phyloP scores from a whole-genome alignment of 129 eudicot species.

The Escallonia herrerae region DNA sequence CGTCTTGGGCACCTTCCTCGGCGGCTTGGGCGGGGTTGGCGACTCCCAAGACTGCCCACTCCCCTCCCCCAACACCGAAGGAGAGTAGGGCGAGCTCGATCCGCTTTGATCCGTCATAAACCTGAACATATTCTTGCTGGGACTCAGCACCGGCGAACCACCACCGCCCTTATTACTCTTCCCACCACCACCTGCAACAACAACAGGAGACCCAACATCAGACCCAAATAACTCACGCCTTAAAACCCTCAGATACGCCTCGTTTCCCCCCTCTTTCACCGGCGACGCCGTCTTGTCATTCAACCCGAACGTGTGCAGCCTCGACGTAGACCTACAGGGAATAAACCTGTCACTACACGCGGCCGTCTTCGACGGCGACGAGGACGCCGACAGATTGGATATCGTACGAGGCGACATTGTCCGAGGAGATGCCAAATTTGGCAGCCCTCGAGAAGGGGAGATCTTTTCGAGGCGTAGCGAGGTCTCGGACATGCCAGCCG shows the following conservation, averaged over 20 bases:
- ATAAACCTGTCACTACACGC: slow-evolving; percentile 92
- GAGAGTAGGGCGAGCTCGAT: slow-evolving; percentile 58
- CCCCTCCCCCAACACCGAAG: slow-evolving; percentile 73
- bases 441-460: slow-evolving; percentile 24
- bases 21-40: slow-evolving; percentile 76
- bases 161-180: slow-evolving; percentile 6
- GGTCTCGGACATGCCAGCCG: slow-evolving; percentile 79
- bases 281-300: slow-evolving; percentile 54
- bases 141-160: slow-evolving; percentile 47
- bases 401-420: slow-evolving; percentile 53
- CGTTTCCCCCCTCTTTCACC: slow-evolving; percentile 64
- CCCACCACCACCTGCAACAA: slow-evolving; percentile 39
- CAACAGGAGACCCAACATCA: slow-evolving; percentile 82
- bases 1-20: slow-evolving; percentile 89
- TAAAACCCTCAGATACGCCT: slow-evolving; percentile 70
- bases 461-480: slow-evolving; percentile 58
- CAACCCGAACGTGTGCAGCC: slow-evolving; percentile 89
- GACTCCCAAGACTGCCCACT: slow-evolving; percentile 42
- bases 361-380: slow-evolving; percentile 38
- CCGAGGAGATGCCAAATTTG: slow-evolving; percentile 43
- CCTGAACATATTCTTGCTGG: slow-evolving; percentile 79
- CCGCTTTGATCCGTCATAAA: slow-evolving; percentile 80
- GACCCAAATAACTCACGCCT: slow-evolving; percentile 77
- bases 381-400: slow-evolving; percentile 54
- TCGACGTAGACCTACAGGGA: slow-evolving; percentile 86